Conservation (phyloP, 495 filamentous ascomycete genomes). For the Recurvomyces mirabilis region DNA sequence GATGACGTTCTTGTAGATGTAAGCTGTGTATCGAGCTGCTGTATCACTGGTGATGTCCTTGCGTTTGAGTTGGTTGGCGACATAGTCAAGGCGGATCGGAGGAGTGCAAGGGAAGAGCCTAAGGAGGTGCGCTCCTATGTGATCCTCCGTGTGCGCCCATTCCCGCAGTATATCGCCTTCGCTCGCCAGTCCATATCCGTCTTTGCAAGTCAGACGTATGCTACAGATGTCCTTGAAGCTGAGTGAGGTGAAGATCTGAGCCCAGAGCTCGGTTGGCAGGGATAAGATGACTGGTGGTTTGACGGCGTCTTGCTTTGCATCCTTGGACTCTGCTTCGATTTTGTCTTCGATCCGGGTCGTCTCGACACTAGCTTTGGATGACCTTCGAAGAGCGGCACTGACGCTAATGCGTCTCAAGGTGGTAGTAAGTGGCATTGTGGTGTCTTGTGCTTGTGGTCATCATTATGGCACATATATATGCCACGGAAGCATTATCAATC, state of each 20-base stretch:
- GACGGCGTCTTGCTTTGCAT: background rate
- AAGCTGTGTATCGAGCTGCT: background rate
- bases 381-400: background rate
- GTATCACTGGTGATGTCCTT: background rate
- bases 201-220: background rate
- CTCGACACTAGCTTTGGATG: background rate
- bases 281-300: background rate
- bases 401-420: background rate
- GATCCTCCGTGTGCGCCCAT: background rate
- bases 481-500: no score
- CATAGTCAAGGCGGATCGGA: background rate
- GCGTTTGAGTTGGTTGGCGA: background rate
- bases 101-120: background rate
- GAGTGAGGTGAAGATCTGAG: background rate
- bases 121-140: background rate
- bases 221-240: conserved; percentile 5
- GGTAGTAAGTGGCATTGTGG: background rate
- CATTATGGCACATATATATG: no score
- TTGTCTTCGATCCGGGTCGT: no score
- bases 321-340: no score
- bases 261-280: conserved; percentile 5
- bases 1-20: conserved; percentile 5
- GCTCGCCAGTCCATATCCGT: background rate
- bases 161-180: conserved; percentile 8
- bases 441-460: background rate